phyloP scores from a whole-genome alignment of 139 green algal genomes.

The Auxenochlorella protothecoides region DNA sequence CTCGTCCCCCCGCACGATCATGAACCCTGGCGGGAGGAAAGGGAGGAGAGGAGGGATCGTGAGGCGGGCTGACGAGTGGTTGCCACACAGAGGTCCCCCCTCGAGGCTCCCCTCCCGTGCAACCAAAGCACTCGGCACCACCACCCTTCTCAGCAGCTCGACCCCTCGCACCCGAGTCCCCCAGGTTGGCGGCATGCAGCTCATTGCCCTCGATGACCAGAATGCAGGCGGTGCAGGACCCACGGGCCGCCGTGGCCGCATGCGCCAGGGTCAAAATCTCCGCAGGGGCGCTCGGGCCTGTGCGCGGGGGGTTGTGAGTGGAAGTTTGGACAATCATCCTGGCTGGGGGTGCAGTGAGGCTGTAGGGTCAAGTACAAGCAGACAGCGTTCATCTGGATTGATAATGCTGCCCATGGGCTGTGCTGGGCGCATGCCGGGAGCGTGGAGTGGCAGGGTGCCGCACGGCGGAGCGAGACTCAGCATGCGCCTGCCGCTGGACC shows the following conservation, averaged over 20 bases:
- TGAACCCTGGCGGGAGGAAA: conserved; percentile 22
- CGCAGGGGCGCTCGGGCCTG: conserved; percentile 28
- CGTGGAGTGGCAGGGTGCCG: too few species aligned
- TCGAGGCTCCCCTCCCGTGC: background rate
- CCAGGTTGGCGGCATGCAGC: conserved; percentile 73
- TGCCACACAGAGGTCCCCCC: background rate
- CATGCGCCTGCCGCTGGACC: too few species aligned
- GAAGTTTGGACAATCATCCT: too few species aligned
- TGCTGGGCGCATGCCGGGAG: too few species aligned
- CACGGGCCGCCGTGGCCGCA: conserved; percentile 18
- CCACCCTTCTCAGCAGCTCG: too few species aligned
- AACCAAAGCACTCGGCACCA: background rate
- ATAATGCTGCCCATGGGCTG: too few species aligned
- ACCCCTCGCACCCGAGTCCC: conserved; percentile 53
- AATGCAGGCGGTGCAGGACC: conserved; percentile 75
- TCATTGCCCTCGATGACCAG: conserved; percentile 50
- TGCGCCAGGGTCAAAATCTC: conserved; percentile 39
- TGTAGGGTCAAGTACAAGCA: too few species aligned
- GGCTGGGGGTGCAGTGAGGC: too few species aligned
- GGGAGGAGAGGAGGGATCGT: background rate
- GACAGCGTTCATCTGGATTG: too few species aligned
- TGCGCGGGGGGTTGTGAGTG: background rate
- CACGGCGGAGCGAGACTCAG: too few species aligned
- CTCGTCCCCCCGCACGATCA: conserved; percentile 20
- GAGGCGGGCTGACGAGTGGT: background rate